Percentiles rank a stretch among this genome's conserved stretches.
These are phyloP conservation scores for Ophiocordyceps camponoti-rufipedis DNA, from an alignment of 2,329 filamentous ascomycete genomes.

Conservation along the genomic window DNA sequence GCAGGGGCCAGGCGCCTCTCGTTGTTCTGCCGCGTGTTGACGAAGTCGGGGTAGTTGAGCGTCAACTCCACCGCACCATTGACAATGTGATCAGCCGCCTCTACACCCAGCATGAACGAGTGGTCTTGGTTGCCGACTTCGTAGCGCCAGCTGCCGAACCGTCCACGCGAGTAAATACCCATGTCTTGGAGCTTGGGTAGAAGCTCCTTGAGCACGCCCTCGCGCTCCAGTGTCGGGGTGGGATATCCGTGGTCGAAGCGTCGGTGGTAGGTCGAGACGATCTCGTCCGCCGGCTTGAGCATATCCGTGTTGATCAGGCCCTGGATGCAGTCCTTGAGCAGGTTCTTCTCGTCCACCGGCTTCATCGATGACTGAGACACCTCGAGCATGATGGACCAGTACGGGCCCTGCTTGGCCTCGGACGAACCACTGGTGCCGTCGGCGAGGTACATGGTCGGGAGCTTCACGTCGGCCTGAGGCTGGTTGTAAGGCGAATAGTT, in stretches of 20 bases:
- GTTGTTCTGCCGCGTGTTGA: constrained; percentile 57
- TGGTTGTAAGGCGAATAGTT: constrained; percentile 99
- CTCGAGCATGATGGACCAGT: constrained; percentile 99
- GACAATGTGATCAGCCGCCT: constrained; percentile 79
- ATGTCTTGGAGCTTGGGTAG: constrained; percentile 81
- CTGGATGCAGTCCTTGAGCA: constrained; percentile 83
- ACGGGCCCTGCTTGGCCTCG: constrained; percentile 70
- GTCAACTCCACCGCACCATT: constrained; percentile 82
- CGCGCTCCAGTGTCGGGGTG: constrained; percentile 84
- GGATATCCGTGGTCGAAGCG: constrained; percentile 97
- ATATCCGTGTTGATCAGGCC: constrained; percentile 96
- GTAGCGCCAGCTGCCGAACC: constrained; percentile 96
- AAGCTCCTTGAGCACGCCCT: constrained; percentile 81
- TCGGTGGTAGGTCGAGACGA: constrained; percentile 95
- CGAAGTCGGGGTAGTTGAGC: constrained; percentile 91
- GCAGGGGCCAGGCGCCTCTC: constrained; percentile 25
- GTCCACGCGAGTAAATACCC: constrained; percentile 88
- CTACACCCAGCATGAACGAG: constrained; percentile 92
- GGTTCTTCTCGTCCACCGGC: constrained; percentile 69
- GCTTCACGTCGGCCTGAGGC: constrained; percentile 62
- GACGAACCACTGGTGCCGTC: constrained; percentile 65
- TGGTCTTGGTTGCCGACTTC: constrained; percentile 95
- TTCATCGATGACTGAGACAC: constrained; percentile 93
- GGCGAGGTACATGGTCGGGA: constrained; percentile 71
- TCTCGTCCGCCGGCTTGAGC: constrained; percentile 79